These are phyloP conservation scores for Lasiodiplodia theobromae DNA, from an alignment of 2,329 filamentous ascomycete genomes.

Conservation along the genomic window DNA sequence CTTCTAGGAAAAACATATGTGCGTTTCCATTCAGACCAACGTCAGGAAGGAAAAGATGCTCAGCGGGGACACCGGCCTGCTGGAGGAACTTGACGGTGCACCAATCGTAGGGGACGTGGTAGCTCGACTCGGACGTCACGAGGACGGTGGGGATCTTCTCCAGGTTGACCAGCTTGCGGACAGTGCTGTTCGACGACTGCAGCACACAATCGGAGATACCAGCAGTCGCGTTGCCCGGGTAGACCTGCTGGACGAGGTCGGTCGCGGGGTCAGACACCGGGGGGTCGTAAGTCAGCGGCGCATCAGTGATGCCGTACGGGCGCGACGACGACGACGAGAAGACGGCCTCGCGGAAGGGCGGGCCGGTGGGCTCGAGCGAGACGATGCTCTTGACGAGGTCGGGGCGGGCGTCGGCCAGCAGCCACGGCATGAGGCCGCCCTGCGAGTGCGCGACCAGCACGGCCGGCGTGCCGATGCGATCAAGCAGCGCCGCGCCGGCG, in stretches of 20 bases:
- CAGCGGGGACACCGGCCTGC: slow-evolving; percentile 18
- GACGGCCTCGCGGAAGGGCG: slow-evolving; percentile 28
- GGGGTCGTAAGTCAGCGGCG: slow-evolving; percentile 18
- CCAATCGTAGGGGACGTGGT: slow-evolving; percentile 28
- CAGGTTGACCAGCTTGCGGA: slow-evolving; percentile 16
- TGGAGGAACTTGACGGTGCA: slow-evolving; percentile 24
- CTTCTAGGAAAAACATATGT: slow-evolving; percentile 10
- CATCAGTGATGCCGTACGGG: slow-evolving; percentile 26
- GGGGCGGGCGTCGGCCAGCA: slow-evolving; percentile 58
- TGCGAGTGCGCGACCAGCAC: slow-evolving; percentile 61
- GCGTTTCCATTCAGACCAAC: slow-evolving; percentile 26
- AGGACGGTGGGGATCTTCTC: slow-evolving; percentile 11
- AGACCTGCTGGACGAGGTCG: slow-evolving; percentile 11
- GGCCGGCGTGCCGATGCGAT: slow-evolving; percentile 48
- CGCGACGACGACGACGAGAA: slow-evolving; percentile 7
- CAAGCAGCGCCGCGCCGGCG: slow-evolving; percentile 47
- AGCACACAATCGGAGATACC: slow-evolving; percentile 16
- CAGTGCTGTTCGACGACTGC: slow-evolving; percentile 10
- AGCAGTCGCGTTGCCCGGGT: not conserved
- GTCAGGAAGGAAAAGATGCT: not conserved
- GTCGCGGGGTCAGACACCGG: not conserved
- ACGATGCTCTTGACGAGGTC: slow-evolving; percentile 58
- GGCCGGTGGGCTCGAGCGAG: slow-evolving; percentile 35
- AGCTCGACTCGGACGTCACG: slow-evolving; percentile 23
- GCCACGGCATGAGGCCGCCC: slow-evolving; percentile 56